Evolutionary conservation across 129 eudicot genomes (phyloP).

Genomic region (Tagetes patula): DNA sequence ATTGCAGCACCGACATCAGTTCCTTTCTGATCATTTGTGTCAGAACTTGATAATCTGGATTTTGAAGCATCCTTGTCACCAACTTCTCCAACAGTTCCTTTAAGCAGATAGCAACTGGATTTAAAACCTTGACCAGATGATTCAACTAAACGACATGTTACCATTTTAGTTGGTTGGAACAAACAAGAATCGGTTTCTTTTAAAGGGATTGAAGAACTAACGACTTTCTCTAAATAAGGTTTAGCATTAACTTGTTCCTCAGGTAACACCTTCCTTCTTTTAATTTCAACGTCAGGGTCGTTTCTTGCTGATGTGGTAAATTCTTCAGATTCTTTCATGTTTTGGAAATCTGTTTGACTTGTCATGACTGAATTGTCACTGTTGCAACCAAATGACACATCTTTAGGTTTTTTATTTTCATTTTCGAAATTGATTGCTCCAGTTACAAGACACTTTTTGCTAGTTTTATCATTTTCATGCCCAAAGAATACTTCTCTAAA

Average conservation of each 20-base stretch:
- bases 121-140: constrained; percentile 67
- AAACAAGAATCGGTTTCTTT: constrained; percentile 42
- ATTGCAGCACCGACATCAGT: constrained; percentile 43
- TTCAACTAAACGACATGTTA: constrained; percentile 71
- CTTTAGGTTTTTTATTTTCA: constrained; percentile 39
- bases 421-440: constrained; percentile 49
- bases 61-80: constrained; percentile 35
- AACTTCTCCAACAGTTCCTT: constrained; percentile 37
- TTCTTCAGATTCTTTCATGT: constrained; percentile 36
- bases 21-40: constrained; percentile 54
- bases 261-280: constrained; percentile 56
- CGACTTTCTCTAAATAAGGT: constrained; percentile 41
- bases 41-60: constrained; percentile 37
- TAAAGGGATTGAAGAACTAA: constrained; percentile 42
- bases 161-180: constrained; percentile 35
- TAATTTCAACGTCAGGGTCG: constrained; percentile 38
- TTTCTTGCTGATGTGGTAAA: constrained; percentile 29
- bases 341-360: constrained; percentile 41
- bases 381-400: constrained; percentile 45
- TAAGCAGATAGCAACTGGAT: constrained; percentile 73
- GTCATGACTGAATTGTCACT: constrained; percentile 63
- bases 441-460: constrained; percentile 49
- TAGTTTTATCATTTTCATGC: constrained; percentile 39
- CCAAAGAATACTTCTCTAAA: constrained; percentile 66
- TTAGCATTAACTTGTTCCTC: constrained; percentile 50